phyloP scores from a whole-genome alignment of 345 rosid species.

The Acer saccharum region DNA sequence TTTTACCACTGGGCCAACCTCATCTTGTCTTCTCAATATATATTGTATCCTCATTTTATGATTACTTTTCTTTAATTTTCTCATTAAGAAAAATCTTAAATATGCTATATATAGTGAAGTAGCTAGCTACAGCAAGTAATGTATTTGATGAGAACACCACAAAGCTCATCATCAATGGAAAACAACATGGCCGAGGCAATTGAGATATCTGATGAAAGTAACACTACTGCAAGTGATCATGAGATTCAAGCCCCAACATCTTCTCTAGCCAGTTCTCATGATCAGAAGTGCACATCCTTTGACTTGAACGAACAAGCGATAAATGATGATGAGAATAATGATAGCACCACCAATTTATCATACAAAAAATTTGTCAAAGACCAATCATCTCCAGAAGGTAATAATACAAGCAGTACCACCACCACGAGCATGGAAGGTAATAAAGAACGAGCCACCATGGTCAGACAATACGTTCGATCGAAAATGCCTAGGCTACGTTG shows the following conservation, averaged over 20 bases:
- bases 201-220: conserved; percentile 30
- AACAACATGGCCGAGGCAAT: conserved; percentile 26
- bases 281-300: conserved; percentile 31
- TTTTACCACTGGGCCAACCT: too few relatives aligned
- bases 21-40: too few relatives aligned
- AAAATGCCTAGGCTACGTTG: conserved; percentile 82
- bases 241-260: conserved; percentile 15
- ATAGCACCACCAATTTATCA: not conserved
- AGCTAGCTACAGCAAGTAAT: not conserved
- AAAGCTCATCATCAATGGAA: not conserved
- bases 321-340: conserved; percentile 23
- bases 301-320: conserved; percentile 49
- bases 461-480: conserved; percentile 76
- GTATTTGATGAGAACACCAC: not conserved
- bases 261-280: conserved; percentile 12
- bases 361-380: not conserved
- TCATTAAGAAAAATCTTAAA: not conserved
- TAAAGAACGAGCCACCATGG: conserved; percentile 30
- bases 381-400: conserved; percentile 21
- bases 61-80: not conserved
- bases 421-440: conserved; percentile 17
- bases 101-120: not conserved
- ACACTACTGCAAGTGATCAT: conserved; percentile 16
- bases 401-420: conserved; percentile 23
- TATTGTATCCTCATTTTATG: not conserved